A percentile compares a stretch with the other conserved stretches of the same genome.
These are phyloP conservation scores for Quercus phellos DNA, from an alignment of 331 rosid genomes.

Conservation along the genomic window DNA sequence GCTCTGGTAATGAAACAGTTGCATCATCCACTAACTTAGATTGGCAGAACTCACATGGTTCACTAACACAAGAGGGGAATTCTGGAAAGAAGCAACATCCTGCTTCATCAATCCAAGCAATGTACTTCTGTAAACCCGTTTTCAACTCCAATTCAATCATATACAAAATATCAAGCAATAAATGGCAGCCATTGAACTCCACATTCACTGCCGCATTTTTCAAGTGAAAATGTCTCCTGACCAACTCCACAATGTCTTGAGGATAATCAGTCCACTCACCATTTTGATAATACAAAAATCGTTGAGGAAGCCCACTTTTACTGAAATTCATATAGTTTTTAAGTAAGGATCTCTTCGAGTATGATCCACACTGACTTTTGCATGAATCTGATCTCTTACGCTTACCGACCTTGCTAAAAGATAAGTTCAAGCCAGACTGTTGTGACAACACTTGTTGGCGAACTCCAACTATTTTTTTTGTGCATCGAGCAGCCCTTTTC, in stretches of 20 bases:
- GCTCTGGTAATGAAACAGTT: constrained; percentile 10
- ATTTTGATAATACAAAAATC: constrained; percentile 54
- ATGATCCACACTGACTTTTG: constrained; percentile 31
- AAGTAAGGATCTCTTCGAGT: constrained; percentile 27
- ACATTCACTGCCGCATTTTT: constrained; percentile 65
- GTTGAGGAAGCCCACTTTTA: constrained; percentile 58
- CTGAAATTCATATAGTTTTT: constrained; percentile 51
- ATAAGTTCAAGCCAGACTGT: constrained; percentile 22
- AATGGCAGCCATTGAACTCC: constrained; percentile 38
- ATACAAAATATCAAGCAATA: constrained; percentile 63
- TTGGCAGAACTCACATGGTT: constrained; percentile 6
- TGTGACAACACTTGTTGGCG: constrained; percentile 18
- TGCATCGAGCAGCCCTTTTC: constrained; percentile 38
- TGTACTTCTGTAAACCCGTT: constrained; percentile 53
- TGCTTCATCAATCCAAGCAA: constrained; percentile 88
- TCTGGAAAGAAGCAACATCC: constrained; percentile 83
- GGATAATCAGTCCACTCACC: constrained; percentile 70
- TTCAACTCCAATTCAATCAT: constrained; percentile 63
- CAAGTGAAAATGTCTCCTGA: constrained; percentile 46
- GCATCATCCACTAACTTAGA: constrained; percentile 14
- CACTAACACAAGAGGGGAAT: constrained; percentile 31
- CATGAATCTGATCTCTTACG: constrained; percentile 37
- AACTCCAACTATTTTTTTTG: constrained; percentile 35
- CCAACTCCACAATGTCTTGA: constrained; percentile 39
- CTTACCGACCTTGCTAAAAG: constrained; percentile 31